These are phyloP conservation scores for Termitomyces sp. DNA, from an alignment of 768 basidiomycete species.

Conservation along the genomic window DNA sequence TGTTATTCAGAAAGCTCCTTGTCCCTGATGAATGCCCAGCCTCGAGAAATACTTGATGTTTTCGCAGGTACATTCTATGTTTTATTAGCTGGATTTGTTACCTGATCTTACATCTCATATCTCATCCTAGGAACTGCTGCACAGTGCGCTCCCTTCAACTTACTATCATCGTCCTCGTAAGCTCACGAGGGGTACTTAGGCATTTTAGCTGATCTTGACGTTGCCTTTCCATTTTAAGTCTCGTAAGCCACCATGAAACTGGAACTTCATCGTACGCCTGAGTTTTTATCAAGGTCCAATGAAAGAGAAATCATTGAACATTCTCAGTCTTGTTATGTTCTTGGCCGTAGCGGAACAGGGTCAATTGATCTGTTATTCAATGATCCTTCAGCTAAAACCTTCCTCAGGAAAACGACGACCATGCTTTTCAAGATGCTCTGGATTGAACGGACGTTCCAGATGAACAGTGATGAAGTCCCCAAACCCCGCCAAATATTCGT, in stretches of 20 bases:
- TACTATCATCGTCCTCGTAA: neutral
- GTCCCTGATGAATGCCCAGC: slow-evolving; percentile 14
- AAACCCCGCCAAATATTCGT: slow-evolving; percentile 70
- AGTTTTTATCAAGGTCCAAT: slow-evolving; percentile 17
- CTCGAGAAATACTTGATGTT: slow-evolving; percentile 47
- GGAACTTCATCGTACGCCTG: neutral
- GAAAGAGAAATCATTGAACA: slow-evolving; percentile 56
- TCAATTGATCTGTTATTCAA: slow-evolving; percentile 16
- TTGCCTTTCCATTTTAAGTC: slow-evolving; percentile 39
- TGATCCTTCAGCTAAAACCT: neutral
- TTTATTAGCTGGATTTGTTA: neutral
- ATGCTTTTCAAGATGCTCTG: slow-evolving; percentile 77
- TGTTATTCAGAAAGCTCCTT: neutral
- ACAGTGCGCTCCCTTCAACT: slow-evolving; percentile 21
- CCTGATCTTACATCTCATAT: neutral
- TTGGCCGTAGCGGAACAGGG: slow-evolving; percentile 77
- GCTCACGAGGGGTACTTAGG: slow-evolving; percentile 25
- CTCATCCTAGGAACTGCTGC: slow-evolving; percentile 25
- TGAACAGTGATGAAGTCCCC: slow-evolving; percentile 27
- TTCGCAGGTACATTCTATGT: slow-evolving; percentile 27
- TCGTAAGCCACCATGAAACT: slow-evolving; percentile 27
- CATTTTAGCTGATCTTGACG: slow-evolving; percentile 49
- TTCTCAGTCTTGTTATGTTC: slow-evolving; percentile 56
- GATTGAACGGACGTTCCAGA: slow-evolving; percentile 54
- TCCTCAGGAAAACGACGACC: slow-evolving; percentile 64